Evolutionary conservation across 2,329 filamentous ascomycete genomes (phyloP).

Genomic region (Pezicula carpinea): DNA sequence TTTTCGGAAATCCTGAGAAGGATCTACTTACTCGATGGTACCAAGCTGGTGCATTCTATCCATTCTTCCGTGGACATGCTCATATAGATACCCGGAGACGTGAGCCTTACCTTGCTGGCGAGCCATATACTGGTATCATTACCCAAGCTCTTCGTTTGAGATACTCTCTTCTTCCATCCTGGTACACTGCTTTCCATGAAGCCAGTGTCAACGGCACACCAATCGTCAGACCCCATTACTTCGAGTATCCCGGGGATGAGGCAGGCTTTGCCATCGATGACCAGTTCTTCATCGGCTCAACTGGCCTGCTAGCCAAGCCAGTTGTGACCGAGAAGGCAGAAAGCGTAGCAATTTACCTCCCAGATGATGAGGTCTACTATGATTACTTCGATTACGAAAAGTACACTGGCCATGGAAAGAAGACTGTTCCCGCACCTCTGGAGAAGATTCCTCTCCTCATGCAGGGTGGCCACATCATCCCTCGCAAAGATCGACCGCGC

Average conservation of each 20-base stretch:
- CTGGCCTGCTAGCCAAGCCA: constrained; percentile 88
- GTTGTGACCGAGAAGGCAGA: constrained; percentile 73
- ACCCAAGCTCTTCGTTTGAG: constrained; percentile 82
- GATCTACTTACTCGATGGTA: constrained; percentile 94
- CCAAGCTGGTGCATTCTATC: constrained; percentile 93
- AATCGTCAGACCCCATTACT: constrained; percentile 89
- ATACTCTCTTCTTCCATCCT: constrained; percentile 84
- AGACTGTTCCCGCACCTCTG: constrained; percentile 68
- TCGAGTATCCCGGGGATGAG: constrained; percentile 83
- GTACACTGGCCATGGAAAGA: constrained; percentile 65
- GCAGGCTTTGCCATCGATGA: constrained; percentile 85
- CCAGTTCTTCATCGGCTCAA: constrained; percentile 86
- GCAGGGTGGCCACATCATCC: constrained; percentile 88
- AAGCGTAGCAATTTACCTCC: constrained; percentile 76
- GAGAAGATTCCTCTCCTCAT: constrained; percentile 87
- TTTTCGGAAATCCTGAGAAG: constrained; percentile 94
- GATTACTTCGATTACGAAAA: constrained; percentile 88
- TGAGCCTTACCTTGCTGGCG: constrained; percentile 83
- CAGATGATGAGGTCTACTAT: constrained; percentile 86
- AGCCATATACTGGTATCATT: constrained; percentile 82
- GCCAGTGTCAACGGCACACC: constrained; percentile 79
- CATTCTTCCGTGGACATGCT: constrained; percentile 95
- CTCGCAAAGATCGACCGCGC: constrained; percentile 81
- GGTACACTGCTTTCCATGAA: constrained; percentile 96
- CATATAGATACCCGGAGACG: constrained; percentile 94